These are phyloP conservation scores for Taxillus chinensis DNA, from an alignment of 164 flowering plant genomes.

Conservation along the genomic window DNA sequence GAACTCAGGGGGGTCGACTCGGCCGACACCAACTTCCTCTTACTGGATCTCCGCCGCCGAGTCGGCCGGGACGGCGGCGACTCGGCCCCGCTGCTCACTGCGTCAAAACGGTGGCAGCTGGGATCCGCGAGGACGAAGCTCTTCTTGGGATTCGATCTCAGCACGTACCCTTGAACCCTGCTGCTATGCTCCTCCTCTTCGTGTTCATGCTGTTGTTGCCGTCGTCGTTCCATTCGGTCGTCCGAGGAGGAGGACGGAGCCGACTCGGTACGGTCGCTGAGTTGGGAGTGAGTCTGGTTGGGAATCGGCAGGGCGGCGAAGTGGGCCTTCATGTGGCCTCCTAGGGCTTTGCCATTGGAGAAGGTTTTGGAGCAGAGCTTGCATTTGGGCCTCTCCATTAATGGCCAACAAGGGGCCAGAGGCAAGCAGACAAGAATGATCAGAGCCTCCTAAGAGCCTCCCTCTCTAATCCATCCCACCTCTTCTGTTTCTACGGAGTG, in stretches of 20 bases:
- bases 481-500: no score
- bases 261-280: background rate
- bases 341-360: background rate
- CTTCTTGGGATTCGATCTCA: background rate
- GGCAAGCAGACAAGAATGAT: no score
- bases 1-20: background rate
- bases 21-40: background rate
- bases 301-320: background rate
- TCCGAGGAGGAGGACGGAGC: background rate
- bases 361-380: background rate
- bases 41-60: background rate
- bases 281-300: background rate
- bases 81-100: background rate
- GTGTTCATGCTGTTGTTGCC: background rate
- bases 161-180: background rate
- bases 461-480: no score
- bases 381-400: background rate
- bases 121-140: background rate
- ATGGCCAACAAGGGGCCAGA: background rate
- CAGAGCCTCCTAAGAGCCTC: no score
- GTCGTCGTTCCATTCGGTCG: no score
- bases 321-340: background rate
- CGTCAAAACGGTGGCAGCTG: background rate
- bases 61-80: background rate
- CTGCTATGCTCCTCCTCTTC: background rate